These are phyloP conservation scores for Exserohilum turcica DNA, from an alignment of 2,329 filamentous ascomycete genomes.

Conservation along the genomic window DNA sequence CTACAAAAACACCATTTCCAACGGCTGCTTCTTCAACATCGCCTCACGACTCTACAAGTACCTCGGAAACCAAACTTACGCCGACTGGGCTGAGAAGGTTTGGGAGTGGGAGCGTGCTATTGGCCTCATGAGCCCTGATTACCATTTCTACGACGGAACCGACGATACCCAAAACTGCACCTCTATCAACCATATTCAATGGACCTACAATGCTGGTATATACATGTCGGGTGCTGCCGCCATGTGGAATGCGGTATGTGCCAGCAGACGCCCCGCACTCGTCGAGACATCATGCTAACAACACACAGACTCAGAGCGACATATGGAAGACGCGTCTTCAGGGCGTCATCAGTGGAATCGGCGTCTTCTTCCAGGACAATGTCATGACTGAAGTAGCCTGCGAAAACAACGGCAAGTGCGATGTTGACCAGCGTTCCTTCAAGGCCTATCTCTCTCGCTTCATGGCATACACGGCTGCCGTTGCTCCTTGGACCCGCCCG, in stretches of 20 bases:
- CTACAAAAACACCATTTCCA: slow-evolving; percentile 83
- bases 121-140: slow-evolving; percentile 56
- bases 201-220: slow-evolving; percentile 55
- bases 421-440: slow-evolving; percentile 56
- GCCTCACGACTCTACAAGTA: slow-evolving; percentile 74
- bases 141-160: slow-evolving; percentile 54
- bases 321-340: slow-evolving; percentile 38
- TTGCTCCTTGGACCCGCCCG: slow-evolving; percentile 45
- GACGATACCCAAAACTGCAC: slow-evolving; percentile 53
- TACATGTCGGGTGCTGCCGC: slow-evolving; percentile 54
- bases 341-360: slow-evolving; percentile 44
- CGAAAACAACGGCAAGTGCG: slow-evolving; percentile 53
- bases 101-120: slow-evolving; percentile 62
- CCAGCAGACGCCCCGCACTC: neutral
- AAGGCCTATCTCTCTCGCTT: slow-evolving; percentile 52
- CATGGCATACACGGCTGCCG: slow-evolving; percentile 50
- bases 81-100: slow-evolving; percentile 67
- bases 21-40: slow-evolving; percentile 82
- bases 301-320: slow-evolving; percentile 37
- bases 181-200: slow-evolving; percentile 52
- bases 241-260: slow-evolving; percentile 55
- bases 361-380: slow-evolving; percentile 52
- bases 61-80: slow-evolving; percentile 62
- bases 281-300: slow-evolving; percentile 15
- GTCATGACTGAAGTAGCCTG: slow-evolving; percentile 57